phyloP scores from a whole-genome alignment of 805 yeast genomes.

The Citeromyces matritensis region DNA sequence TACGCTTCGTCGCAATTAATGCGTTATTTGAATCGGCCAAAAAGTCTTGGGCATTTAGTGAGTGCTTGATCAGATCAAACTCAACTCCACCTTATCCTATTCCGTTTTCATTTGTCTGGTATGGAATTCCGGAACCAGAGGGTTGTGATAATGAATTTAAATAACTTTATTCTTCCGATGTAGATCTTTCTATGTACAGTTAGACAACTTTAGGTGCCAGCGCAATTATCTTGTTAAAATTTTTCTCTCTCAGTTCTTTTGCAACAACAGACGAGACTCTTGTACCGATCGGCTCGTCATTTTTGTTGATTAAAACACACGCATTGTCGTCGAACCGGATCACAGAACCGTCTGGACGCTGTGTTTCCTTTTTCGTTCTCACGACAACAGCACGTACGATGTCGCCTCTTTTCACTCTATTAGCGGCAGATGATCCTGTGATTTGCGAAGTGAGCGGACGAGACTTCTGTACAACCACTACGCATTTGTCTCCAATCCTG shows the following conservation, averaged over 20 bases:
- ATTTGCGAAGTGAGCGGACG: conserved; percentile 57
- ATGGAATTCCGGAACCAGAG: no score
- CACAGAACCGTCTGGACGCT: conserved; percentile 77
- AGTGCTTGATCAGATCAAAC: no score
- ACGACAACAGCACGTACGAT: conserved; percentile 92
- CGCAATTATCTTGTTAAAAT: conserved; percentile 74
- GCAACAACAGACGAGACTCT: conserved; percentile 87
- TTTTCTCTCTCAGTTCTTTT: conserved; percentile 71
- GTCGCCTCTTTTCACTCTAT: conserved; percentile 88
- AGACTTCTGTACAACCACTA: conserved; percentile 88
- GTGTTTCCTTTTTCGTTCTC: conserved; percentile 60
- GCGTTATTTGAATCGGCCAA: no score
- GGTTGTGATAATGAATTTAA: no score
- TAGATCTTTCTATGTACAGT: conserved; percentile 1
- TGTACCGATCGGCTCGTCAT: conserved; percentile 84
- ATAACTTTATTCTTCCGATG: no score
- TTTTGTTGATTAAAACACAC: conserved; percentile 85
- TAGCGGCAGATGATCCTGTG: conserved; percentile 59
- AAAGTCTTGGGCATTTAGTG: no score
- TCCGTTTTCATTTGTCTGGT: no score
- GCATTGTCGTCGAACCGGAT: conserved; percentile 93
- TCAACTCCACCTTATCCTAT: no score
- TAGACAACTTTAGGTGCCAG: conserved; percentile 78
- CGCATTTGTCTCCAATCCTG: conserved; percentile 79
- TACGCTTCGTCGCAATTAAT: no score